These are phyloP conservation scores for Taxillus chinensis DNA, from an alignment of 164 flowering plant genomes.

Conservation along the genomic window DNA sequence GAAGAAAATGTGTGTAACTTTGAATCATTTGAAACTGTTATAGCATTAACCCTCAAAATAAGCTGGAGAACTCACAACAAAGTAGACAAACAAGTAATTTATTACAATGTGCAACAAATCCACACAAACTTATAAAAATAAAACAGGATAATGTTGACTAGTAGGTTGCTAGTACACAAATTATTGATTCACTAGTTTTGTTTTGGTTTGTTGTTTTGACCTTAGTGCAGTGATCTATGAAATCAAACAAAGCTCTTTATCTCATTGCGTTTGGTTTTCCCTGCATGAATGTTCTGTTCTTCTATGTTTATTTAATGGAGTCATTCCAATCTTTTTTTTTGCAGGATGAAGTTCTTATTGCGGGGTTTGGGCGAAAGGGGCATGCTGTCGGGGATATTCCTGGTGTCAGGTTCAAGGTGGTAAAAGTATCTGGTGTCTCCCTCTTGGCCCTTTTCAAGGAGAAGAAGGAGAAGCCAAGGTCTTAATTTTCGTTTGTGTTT, in stretches of 20 bases:
- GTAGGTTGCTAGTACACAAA: too few species aligned
- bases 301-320: too few species aligned
- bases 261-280: too few species aligned
- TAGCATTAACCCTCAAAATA: too few species aligned
- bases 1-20: constrained; percentile 44
- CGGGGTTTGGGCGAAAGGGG: constrained; percentile 58
- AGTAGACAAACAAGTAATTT: too few species aligned
- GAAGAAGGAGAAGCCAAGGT: constrained; percentile 65
- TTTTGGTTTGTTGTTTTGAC: neutral
- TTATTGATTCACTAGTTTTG: too few species aligned
- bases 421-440: constrained; percentile 64
- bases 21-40: neutral
- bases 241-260: too few species aligned
- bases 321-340: neutral
- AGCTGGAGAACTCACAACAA: too few species aligned
- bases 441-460: constrained; percentile 55
- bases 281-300: too few species aligned
- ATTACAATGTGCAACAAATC: too few species aligned
- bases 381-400: constrained; percentile 72
- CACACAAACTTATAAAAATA: too few species aligned
- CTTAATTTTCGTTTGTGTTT: constrained; percentile 12
- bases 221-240: neutral
- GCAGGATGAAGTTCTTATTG: constrained; percentile 60
- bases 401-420: constrained; percentile 62
- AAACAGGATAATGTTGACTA: too few species aligned